Conservation (phyloP, 768 basidiomycete species). For the Phylloporus rhodoxanthus region DNA sequence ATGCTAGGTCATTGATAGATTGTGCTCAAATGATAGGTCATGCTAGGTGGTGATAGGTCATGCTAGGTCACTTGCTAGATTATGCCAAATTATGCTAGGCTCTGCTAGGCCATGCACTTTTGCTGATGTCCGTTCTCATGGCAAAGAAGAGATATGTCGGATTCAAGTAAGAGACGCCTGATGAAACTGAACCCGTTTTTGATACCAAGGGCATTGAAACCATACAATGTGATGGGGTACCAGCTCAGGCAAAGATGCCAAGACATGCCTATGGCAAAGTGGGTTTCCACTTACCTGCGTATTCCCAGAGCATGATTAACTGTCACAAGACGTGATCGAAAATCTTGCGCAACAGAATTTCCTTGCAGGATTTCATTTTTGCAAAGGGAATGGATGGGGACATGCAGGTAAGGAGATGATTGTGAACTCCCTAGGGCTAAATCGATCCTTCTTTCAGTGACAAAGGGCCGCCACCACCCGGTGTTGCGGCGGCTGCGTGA, state of each 20-base stretch:
- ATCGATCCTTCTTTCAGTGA: slow-evolving; percentile 45
- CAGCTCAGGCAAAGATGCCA: slow-evolving; percentile 90
- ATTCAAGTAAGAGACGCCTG: slow-evolving; percentile 84
- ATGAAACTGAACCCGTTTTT: slow-evolving; percentile 73
- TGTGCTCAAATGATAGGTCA: too few relatives aligned
- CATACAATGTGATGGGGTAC: slow-evolving; percentile 85
- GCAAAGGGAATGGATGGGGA: slow-evolving; percentile 93
- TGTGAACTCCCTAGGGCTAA: background rate
- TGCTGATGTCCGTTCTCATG: too few relatives aligned
- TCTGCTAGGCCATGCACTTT: too few relatives aligned
- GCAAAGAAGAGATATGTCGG: slow-evolving; percentile 99
- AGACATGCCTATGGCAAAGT: slow-evolving; percentile 89
- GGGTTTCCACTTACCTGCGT: slow-evolving; percentile 11
- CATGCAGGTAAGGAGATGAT: slow-evolving; percentile 61
- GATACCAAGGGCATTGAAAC: slow-evolving; percentile 99
- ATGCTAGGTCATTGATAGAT: too few relatives aligned
- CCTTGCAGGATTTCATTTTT: slow-evolving; percentile 91
- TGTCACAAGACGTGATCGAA: slow-evolving; percentile 67
- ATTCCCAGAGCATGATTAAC: background rate
- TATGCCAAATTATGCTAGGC: too few relatives aligned
- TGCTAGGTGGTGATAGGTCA: too few relatives aligned
- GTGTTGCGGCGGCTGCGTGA: slow-evolving; percentile 78
- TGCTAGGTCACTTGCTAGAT: too few relatives aligned
- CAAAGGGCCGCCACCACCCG: slow-evolving; percentile 83
- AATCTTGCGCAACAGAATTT: slow-evolving; percentile 71